Conservation (phyloP, 2,329 filamentous ascomycete genomes). For the Fusarium compactum region DNA sequence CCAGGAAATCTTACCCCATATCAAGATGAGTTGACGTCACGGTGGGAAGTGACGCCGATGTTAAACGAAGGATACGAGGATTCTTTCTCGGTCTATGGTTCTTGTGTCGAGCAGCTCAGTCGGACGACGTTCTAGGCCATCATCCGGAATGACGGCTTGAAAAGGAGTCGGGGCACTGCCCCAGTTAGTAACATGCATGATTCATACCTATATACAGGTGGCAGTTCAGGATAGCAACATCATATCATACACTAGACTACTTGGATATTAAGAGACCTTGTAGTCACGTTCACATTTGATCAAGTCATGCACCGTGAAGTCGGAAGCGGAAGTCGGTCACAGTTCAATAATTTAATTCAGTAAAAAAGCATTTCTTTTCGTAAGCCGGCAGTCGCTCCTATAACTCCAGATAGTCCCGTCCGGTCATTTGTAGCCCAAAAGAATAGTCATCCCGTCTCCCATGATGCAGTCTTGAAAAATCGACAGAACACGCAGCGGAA, state of each 20-base stretch:
- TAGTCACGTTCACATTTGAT: background rate
- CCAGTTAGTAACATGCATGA: background rate
- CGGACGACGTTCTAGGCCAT: conserved; percentile 41
- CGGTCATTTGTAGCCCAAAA: conserved; percentile 28
- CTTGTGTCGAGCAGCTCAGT: conserved; percentile 44
- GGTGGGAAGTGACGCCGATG: conserved; percentile 25
- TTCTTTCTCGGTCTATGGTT: conserved; percentile 12
- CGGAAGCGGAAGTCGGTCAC: background rate
- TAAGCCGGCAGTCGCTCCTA: conserved; percentile 32
- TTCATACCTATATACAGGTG: background rate
- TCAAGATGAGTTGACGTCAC: conserved; percentile 35
- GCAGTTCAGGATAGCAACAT: background rate
- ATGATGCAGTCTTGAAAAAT: conserved; percentile 34
- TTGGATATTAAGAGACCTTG: background rate
- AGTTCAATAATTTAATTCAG: conserved; percentile 17
- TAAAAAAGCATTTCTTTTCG: conserved; percentile 34
- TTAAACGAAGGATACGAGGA: background rate
- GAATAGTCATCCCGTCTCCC: conserved; percentile 21
- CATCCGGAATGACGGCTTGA: background rate
- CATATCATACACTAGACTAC: background rate
- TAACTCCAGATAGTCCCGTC: conserved; percentile 34
- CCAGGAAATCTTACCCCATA: conserved; percentile 9
- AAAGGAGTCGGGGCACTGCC: background rate
- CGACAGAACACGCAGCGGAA: conserved; percentile 24
- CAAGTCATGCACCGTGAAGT: background rate